Base-by-base conservation (phyloP, 1,284 basidiomycete genomes). In the Papiliotrema fonsecae region DNA sequence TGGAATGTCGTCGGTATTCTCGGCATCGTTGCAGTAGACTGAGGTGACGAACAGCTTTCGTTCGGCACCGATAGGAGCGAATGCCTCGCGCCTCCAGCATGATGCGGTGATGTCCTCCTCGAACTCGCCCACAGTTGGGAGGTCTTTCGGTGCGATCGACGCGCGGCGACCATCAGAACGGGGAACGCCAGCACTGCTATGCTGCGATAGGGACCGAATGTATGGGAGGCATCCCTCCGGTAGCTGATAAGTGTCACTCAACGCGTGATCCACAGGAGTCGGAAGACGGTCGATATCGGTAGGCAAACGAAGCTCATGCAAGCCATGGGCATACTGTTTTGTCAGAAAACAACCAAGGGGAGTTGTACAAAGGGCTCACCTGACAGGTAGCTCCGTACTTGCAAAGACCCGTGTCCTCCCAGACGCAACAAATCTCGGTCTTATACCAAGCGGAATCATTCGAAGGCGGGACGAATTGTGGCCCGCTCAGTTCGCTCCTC, bases 291-390 rank as follows among this genome's bases (percentile, higher is more conserved):
- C 18, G 37, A 26, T 42, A 3, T 13, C 28, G 42, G 18, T 21
- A 14, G 49, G 36, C 5, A 39, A 14, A 9, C 50, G 49, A 30
- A 61, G 55, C 14, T 61, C 59, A 14, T 56, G 39, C 10, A 38
- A 18, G 14, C 59, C 59, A 42, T 61, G 59, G 13, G 59, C 59
- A 43, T 50, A 61, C 57, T 61, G 38, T 11, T 40, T 11, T 6
- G 18, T 11, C 11, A 5, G 18, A 5, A 40, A 6, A 19, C 18
- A 13, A 9, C 7, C 6, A 9, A 5, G 19, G 11, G 16, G 4
- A 34, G 34, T 37, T 37, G 35, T 34, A 11, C 7, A 18, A 11
- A 25, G 9, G 9, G 6, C 56, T 49, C 31, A 58, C 56, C 42
- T 55, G 54, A 42, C 56, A 58, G n/a, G 37, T 22, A 1, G 19